Base-by-base conservation (phyloP, 495 filamentous ascomycete genomes). In the Penicillium samsonianum region DNA sequence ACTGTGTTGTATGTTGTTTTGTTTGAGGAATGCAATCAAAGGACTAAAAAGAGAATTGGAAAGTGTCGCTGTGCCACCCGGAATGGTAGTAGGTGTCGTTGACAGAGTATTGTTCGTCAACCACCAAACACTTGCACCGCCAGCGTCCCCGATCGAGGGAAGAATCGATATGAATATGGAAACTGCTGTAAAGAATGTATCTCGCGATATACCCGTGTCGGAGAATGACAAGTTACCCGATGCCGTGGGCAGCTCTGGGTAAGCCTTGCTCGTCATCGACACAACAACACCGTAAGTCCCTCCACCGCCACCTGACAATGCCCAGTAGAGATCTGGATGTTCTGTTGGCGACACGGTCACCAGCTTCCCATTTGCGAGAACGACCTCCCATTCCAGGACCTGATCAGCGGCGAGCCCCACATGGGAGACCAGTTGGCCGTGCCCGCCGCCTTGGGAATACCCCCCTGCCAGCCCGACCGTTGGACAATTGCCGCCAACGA, bases 291-390 rank as follows among this genome's bases (percentile, higher is more conserved):
- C 85, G 33, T 82, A 87, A 1, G 82, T 84, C 11, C 82, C 82
- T 14, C 77, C 83, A 16, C 85, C 85, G 8, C 86, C 85, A 0
- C 86, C 86, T n/a, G 79, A 71, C 50, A 87, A 70, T 2, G 86
- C 86, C 84, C 83, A 88, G 66, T 84, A 88, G 3, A 89, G 61
- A 57, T 88, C 87, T 0, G 67, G 23, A 51, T 87, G 79, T 48
- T 80, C 1, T 63, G 47, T 67, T 70, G 47, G 78, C 30, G 80
- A 82, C 1, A 78, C 80, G 0, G 67, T 77, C 5, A 85, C 53
- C 16, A 81, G 45, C 25, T 54, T 55, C 1, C 86, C 84, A 2
- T 45, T 61, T 0, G 73, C 71, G 1, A 80, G 82, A 5, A 89
- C 79, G 0, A 87, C 67, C 54, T 86, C 80, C 68, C 79, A 82